Evolutionary conservation across 2,329 filamentous ascomycete species (phyloP), one percentile per base, ranked within the genome.

Genomic region (Aureobasidium musti): DNA sequence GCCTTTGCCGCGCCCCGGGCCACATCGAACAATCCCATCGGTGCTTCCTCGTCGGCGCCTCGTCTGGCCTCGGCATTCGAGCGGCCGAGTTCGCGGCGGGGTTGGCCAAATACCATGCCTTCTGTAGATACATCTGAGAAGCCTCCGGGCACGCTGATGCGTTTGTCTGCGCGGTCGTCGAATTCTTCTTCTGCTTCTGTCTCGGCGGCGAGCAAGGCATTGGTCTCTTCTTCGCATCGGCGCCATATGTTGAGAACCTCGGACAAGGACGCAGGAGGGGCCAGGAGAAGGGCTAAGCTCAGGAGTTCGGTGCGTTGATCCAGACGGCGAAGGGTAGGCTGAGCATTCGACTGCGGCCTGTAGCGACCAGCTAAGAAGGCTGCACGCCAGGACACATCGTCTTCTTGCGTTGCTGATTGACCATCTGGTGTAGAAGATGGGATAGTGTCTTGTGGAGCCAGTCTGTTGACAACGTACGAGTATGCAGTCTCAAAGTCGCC

Each of bases 401-500:
- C 89, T 17, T 77, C 72, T 21, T 72, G 71, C 23, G 75, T 66
- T 64, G 54, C 66, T 49, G 64, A 3, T 43, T 67, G 39, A 17
- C 57, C 65, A 28, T 26, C 23, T 33, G 33, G 68, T 66, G n/a
- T 66, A 63, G 28, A 68, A 47, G 17, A 72, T 69, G 68, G 70
- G 14, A 67, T 71, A 59, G 69, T 74, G 69, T 67, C 76, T 17
- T 74, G 73, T 7, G 75, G 77, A 2, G 74, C 73, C 33, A 95
- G 81, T 26, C 89, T 86, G 73, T 87, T 92, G 54, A 91, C 85
- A 1, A 93, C 88, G 73, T 91, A 94, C 0, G 90, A 93, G 75
- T 94, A 95, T 13, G 91, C 91, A 0, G 91, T 95, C 74, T 96
- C 91, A 68, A 95, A 95, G 74, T 87, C 91, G 69, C 92, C 88